Evolutionary conservation across 306 rosid genomes (phyloP), one percentile per base, ranked within the genome.

Genomic region (Corylus americana): DNA sequence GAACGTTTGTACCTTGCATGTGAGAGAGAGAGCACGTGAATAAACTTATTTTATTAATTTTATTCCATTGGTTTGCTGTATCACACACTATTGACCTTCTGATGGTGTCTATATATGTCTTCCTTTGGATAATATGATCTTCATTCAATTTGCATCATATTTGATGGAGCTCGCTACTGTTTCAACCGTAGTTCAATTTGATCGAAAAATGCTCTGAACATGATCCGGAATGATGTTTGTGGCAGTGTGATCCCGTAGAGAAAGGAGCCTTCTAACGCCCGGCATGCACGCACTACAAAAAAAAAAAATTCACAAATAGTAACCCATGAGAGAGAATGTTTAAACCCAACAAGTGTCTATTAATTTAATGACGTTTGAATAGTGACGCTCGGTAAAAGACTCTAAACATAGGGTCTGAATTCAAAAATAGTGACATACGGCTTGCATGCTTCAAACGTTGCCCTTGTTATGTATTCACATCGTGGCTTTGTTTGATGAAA

Each of bases 31-130:
- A 31, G 76, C 35, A 57, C 73, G 50, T n/a, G 81, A 17, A 27
- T 66, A 79, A 80, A 76, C 69, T 70, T 78, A 83, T 54, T 85
- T 81, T 76, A 20, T 80, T 81, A 67, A 58, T 62, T 78, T 77
- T 78, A 75, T 86, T 77, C 11, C 50, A 66, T 82, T 75, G 22
- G 42, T 47, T 68, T 35, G 39, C 69, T 50, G 25, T 61, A 11
- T 66, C 51, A 3, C 44, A 9, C 50, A 16, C 27, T 18, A 39
- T 78, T 61, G 27, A 59, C 8, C 39, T n/a, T 61, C 62, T 18
- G 1, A 7, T 20, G 27, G 72, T 64, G 13, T 39, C 29, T 68
- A 8, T 27, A 44, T 1, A 1, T n/a, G n/a, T 11, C 16, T 44
- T 25, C 22, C 16, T 2, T 42, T 68, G 16, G 48, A 10, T 27